Base-by-base conservation (phyloP, 768 basidiomycete genomes). In the Mycena capillaripes region DNA sequence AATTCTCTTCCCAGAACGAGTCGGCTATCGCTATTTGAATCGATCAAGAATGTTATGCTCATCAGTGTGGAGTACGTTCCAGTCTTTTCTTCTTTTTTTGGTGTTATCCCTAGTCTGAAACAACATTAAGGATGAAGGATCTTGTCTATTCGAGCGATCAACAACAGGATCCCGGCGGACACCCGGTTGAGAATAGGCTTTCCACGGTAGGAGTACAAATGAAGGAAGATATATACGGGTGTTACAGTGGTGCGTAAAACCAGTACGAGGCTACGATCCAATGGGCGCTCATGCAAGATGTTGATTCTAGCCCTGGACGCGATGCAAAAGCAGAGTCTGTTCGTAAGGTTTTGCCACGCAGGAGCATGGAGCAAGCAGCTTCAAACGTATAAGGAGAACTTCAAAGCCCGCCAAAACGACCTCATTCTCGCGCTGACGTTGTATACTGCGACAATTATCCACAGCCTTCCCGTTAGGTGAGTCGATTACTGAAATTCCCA, bases 41-140 rank as follows among this genome's bases (percentile, higher is more conserved):
- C 27, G 3, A 62, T 62, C 46, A 62, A 62, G 46, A 29, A 62
- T 48, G 60, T 62, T 2, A 62, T 62, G 60, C 44, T 46, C 5
- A 29, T 62, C 3, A 21, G 27, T 7, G 17, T 62, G 7, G 60
- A 62, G 60, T 62, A 34, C 1, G 60, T 34, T 29, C n/a, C 25
- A 8, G 27, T 29, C n/a, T n/a, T n/a, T n/a, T n/a, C n/a, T n/a
- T n/a, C n/a, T 25, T 23, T 4, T 25, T 3, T 7, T 29, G 34
- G 34, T 36, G 7, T 12, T 36, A 12, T 36, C 34, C 7, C 34
- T 6, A 6, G 6, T 36, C 34, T 36, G 34, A 36, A 12, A 36
- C 12, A 36, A 6, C 34, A 36, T 12, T 11, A 4, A 52, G 50
- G 25, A 25, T 52, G 17, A 52, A 52, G 25, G 50, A 29, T 29